Conservation (phyloP, 225 moss, liverwort and hornwort genomes). For the Marchantia paleacea region DNA sequence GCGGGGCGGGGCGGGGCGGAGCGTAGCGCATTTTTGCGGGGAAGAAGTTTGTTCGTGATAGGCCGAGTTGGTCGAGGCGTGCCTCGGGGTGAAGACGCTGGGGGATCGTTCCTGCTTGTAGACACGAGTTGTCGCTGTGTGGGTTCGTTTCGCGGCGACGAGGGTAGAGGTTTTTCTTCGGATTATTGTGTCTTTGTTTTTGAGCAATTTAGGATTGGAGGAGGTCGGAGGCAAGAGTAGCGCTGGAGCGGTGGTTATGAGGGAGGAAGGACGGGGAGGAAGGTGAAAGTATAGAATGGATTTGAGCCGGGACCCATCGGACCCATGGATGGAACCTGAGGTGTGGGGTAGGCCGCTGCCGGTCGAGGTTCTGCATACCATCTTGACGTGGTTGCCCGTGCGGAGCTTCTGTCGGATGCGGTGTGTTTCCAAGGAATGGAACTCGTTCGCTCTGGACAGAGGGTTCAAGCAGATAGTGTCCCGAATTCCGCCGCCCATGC, state of each 20-base stretch:
- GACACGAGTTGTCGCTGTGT: neutral
- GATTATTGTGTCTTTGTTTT: neutral
- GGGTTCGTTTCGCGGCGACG: neutral
- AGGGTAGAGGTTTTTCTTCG: neutral
- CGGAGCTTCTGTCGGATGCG: slow-evolving; percentile 22
- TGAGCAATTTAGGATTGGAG: neutral
- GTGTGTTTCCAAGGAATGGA: slow-evolving; percentile 16
- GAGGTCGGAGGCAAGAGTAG: neutral
- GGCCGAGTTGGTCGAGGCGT: neutral
- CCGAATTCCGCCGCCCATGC: slow-evolving; percentile 16
- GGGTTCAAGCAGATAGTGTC: slow-evolving; percentile 14
- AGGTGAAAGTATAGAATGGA: neutral
- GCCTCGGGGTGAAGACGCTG: neutral
- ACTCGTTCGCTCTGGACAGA: neutral
- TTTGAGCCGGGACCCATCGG: neutral
- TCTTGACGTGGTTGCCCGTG: slow-evolving; percentile 13
- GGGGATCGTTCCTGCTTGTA: neutral
- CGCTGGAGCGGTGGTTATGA: neutral
- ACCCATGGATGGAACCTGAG: slow-evolving; percentile 3
- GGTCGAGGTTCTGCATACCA: slow-evolving; percentile 12
- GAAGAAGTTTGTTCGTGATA: neutral
- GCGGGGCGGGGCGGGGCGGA: neutral
- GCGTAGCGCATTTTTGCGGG: neutral
- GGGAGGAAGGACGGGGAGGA: neutral
- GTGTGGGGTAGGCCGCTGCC: slow-evolving; percentile 15